These are phyloP conservation scores for Trichoderma atroviride DNA, from an alignment of 2,329 filamentous ascomycete species.

Conservation along the genomic window DNA sequence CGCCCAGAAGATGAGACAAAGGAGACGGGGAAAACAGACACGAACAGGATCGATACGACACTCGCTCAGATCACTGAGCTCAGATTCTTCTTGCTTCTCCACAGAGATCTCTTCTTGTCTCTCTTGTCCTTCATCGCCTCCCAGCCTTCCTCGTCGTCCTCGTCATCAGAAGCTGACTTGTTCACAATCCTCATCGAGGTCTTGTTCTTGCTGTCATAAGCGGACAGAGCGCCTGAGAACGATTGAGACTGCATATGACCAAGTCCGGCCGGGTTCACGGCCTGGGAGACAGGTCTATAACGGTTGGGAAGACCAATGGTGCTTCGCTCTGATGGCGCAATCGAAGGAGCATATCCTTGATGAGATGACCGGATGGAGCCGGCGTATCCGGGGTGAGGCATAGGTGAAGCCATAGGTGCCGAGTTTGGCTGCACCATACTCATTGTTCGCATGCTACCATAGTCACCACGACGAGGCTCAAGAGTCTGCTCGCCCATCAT, in stretches of 20 bases:
- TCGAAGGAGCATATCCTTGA: conserved; percentile 80
- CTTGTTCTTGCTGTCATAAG: conserved; percentile 38
- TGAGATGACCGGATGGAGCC: conserved; percentile 35
- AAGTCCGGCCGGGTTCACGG: conserved; percentile 41
- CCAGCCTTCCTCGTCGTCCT: conserved; percentile 69
- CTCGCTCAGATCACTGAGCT: conserved; percentile 49
- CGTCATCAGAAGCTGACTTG: conserved; percentile 50
- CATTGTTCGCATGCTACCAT: conserved; percentile 66
- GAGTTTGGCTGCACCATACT: conserved; percentile 78
- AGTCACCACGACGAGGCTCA: conserved; percentile 49
- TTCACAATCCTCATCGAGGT: conserved; percentile 44
- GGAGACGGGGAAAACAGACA: conserved; percentile 29
- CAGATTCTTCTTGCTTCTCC: conserved; percentile 62
- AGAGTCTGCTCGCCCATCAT: conserved; percentile 52
- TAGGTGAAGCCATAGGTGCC: conserved; percentile 60
- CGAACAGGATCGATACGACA: conserved; percentile 10
- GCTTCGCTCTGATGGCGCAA: conserved; percentile 93
- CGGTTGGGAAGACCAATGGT: conserved; percentile 87
- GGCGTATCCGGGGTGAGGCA: conserved; percentile 49
- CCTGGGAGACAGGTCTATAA: conserved; percentile 84
- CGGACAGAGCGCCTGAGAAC: conserved; percentile 39
- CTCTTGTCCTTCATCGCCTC: conserved; percentile 70
- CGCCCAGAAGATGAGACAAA: conserved; percentile 30
- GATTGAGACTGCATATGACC: conserved; percentile 41
- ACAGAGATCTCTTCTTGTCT: conserved; percentile 67